Percentiles rank a stretch among this genome's conserved stretches.
phyloP scores from a whole-genome alignment of 2,329 filamentous ascomycete species.

The Neopestalotiopsis rosae region DNA sequence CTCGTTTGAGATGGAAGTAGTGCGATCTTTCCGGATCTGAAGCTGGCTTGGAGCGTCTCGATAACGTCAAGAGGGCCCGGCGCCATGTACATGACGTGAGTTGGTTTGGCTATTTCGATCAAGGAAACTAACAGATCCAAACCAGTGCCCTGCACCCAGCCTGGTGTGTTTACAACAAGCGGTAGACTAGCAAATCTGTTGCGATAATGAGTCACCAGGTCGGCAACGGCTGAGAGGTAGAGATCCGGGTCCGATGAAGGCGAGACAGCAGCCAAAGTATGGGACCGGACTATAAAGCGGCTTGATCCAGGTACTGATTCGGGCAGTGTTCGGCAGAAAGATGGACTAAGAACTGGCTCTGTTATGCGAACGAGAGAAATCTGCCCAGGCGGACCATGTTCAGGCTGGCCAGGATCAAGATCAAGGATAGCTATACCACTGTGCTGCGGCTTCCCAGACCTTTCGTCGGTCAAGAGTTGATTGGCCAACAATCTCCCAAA shows the following conservation, averaged over 20 bases:
- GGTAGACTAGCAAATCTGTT: constrained; percentile 52
- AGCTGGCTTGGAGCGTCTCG: constrained; percentile 45
- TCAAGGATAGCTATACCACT: constrained; percentile 67
- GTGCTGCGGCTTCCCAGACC: constrained; percentile 26
- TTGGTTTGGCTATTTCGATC: constrained; percentile 57
- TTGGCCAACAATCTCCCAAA: constrained; percentile 73
- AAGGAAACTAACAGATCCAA: constrained; percentile 67
- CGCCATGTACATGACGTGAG: constrained; percentile 72
- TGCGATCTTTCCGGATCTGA: constrained; percentile 47
- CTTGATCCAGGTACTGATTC: constrained; percentile 40
- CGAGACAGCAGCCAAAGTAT: constrained; percentile 69
- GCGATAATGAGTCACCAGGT: constrained; percentile 66
- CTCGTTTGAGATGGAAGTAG: constrained; percentile 62
- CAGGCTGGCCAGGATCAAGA: constrained; percentile 78
- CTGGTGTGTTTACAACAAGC: constrained; percentile 75
- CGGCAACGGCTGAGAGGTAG: constrained; percentile 67
- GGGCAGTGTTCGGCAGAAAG: constrained; percentile 65
- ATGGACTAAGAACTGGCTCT: constrained; percentile 66
- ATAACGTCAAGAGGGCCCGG: constrained; percentile 65
- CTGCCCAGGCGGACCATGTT: constrained; percentile 73
- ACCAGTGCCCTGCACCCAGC: constrained; percentile 75
- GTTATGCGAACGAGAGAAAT: constrained; percentile 69
- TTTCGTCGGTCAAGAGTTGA: constrained; percentile 61
- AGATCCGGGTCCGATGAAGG: constrained; percentile 71
- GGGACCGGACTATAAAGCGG: constrained; percentile 59